Base-by-base conservation (phyloP, 768 basidiomycete species). In the Suillus spraguei region DNA sequence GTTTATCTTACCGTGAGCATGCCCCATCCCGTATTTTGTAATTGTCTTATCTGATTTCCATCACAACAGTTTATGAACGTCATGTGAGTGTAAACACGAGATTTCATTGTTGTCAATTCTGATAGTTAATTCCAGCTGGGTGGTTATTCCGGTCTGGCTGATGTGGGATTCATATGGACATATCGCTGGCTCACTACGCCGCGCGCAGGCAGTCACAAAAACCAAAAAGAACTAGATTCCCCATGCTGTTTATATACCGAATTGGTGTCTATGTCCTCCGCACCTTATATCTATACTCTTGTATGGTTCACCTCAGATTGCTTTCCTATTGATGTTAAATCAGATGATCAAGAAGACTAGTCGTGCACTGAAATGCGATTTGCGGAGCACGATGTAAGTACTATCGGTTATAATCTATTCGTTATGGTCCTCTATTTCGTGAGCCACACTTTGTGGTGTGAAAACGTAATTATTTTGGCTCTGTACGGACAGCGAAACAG, bases 81-180 rank as follows among this genome's bases (percentile, higher is more conserved):
- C 58, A 85, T 94, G 90, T 92, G 71, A 74, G 87, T 79, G 24
- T 49, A 4, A 1, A 10, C 24, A 22, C 46, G 32, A 36, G 41
- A 60, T 28, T 28, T 9, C 28, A 39, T 55, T 42, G 3, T 42
- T 55, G 55, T 60, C 41, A 17, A 55, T 56, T 65, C 24, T 41
- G 36, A 33, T 32, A 38, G 60, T 11, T 55, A 47, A 66, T 60
- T 62, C 14, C 68, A 94, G 92, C 61, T 95, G 93, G 93, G 92
- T 95, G 35, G 69, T 85, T 54, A 81, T 94, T 66, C 93, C 93
- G 2, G 60, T 93, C 24, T 84, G 83, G 79, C 80, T 95, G 63
- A 89, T 95, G 89, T 78, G 79, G 66, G 88, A 94, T 70, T 92
- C 93, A 0, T 95, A 92, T 65, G 77, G 77, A 4, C 83, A 88